These are phyloP conservation scores for Fusarium albosuccineum DNA, from an alignment of 2,329 filamentous ascomycete species.

Conservation along the genomic window DNA sequence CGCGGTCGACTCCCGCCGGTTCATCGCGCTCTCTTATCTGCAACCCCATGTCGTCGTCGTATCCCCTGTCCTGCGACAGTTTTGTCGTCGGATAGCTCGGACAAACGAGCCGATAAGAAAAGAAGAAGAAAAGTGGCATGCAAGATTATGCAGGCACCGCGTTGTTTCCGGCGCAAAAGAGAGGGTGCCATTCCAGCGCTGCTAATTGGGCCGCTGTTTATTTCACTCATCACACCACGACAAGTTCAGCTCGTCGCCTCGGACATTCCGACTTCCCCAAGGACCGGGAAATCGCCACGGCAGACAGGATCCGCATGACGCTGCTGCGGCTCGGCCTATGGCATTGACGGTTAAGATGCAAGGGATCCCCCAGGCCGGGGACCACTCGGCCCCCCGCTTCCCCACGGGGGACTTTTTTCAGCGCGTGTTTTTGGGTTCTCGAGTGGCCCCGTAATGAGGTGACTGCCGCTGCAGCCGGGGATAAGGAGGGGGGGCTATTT, in stretches of 20 bases:
- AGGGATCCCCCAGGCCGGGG: slow-evolving; percentile 17
- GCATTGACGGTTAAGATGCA: neutral
- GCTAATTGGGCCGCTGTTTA: no score
- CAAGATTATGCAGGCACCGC: slow-evolving; percentile 6
- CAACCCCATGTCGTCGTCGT: no score
- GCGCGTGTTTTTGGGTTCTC: slow-evolving; percentile 7
- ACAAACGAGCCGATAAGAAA: no score
- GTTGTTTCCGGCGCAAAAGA: neutral
- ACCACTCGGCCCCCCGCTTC: slow-evolving; percentile 11
- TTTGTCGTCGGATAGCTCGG: no score
- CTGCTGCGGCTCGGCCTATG: neutral
- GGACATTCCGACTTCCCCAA: neutral
- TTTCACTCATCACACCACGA: no score
- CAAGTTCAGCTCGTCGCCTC: no score
- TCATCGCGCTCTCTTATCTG: no score
- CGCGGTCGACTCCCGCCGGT: no score
- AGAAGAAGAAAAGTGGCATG: neutral
- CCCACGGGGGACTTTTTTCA: slow-evolving; percentile 26
- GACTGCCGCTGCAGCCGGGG: slow-evolving; percentile 14
- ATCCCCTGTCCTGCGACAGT: no score
- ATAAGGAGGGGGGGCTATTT: neutral
- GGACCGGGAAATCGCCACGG: neutral
- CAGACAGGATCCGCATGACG: slow-evolving; percentile 2
- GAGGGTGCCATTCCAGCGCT: no score
- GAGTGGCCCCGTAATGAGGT: slow-evolving; percentile 4